A percentile compares a stretch with the other conserved stretches of the same genome.
These are phyloP conservation scores for Pythium apleroticum DNA, from an alignment of 352 stramenopile genomes.

Conservation along the genomic window DNA sequence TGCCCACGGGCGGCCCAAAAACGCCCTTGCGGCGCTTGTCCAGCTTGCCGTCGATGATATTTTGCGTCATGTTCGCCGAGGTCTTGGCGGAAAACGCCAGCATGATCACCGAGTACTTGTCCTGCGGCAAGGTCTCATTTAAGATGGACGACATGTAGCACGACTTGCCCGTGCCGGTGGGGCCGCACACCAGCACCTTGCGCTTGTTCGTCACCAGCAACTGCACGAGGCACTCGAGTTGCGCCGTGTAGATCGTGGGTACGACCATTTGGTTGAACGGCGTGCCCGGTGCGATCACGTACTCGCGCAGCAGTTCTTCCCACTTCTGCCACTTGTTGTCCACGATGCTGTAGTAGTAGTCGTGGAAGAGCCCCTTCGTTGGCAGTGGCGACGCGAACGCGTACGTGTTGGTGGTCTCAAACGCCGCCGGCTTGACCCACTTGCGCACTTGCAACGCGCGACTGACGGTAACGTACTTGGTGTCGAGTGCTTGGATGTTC, in stretches of 20 bases:
- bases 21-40: slow-evolving; percentile 92
- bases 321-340: slow-evolving; percentile 90
- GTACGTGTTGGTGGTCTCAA: slow-evolving; percentile 51
- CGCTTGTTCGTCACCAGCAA: slow-evolving; percentile 80
- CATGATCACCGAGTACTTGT: slow-evolving; percentile 86
- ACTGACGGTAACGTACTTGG: slow-evolving; percentile 73
- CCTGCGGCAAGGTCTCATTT: slow-evolving; percentile 73
- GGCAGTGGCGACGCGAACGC: slow-evolving; percentile 52
- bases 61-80: slow-evolving; percentile 93
- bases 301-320: slow-evolving; percentile 87
- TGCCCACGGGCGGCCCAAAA: slow-evolving; percentile 88
- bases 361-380: slow-evolving; percentile 75
- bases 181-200: slow-evolving; percentile 90
- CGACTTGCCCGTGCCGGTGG: slow-evolving; percentile 93
- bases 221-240: slow-evolving; percentile 88
- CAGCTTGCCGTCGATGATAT: slow-evolving; percentile 95
- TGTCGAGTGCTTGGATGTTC: slow-evolving; percentile 64
- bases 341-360: slow-evolving; percentile 86
- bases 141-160: slow-evolving; percentile 90
- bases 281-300: slow-evolving; percentile 82
- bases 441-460: slow-evolving; percentile 82
- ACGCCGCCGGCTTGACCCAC: slow-evolving; percentile 58
- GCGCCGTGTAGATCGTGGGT: slow-evolving; percentile 91
- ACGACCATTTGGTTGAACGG: slow-evolving; percentile 93
- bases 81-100: slow-evolving; percentile 94